Evolutionary conservation across 2,329 filamentous ascomycete genomes (phyloP).

Genomic region (Neophaeococcomyces mojaviensis): DNA sequence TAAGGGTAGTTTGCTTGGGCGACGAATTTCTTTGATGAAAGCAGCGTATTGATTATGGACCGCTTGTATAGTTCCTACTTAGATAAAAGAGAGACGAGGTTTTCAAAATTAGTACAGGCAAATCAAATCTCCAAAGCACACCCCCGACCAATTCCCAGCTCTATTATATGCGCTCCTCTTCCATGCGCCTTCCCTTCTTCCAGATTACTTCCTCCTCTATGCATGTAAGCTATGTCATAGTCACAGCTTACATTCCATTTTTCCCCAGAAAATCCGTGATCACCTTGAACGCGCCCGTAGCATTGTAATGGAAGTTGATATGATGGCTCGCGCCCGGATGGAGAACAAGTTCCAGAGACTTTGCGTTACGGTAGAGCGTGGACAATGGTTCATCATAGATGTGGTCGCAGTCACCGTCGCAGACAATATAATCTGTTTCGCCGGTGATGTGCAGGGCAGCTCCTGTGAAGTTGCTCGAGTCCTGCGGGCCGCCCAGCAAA

Average conservation of each 20-base stretch:
- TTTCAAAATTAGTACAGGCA: no score
- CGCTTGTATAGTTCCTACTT: no score
- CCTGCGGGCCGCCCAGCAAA: slow-evolving; percentile 13
- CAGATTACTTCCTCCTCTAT: no score
- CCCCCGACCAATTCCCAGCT: no score
- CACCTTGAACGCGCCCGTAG: slow-evolving; percentile 21
- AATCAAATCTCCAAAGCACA: no score
- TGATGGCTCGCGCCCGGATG: slow-evolving; percentile 24
- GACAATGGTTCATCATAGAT: slow-evolving; percentile 20
- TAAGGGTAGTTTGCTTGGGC: no score
- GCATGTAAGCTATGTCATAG: no score
- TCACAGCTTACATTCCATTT: slow-evolving; percentile 11
- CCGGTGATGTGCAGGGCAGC: slow-evolving; percentile 11
- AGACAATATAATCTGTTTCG: slow-evolving; percentile 23
- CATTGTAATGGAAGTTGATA: slow-evolving; percentile 24
- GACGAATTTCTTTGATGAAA: no score
- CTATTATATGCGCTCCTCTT: no score
- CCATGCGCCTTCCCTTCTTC: no score
- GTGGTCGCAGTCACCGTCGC: slow-evolving; percentile 22
- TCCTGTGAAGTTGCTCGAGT: slow-evolving; percentile 17
- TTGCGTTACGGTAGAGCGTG: slow-evolving; percentile 22
- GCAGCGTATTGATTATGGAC: no score
- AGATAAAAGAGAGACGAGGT: no score
- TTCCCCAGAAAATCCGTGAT: slow-evolving; percentile 18
- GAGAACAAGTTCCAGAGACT: slow-evolving; percentile 16